Evolutionary conservation across 192 early-diverging fungal species (phyloP).

Genomic region (Physocladia obscura): DNA sequence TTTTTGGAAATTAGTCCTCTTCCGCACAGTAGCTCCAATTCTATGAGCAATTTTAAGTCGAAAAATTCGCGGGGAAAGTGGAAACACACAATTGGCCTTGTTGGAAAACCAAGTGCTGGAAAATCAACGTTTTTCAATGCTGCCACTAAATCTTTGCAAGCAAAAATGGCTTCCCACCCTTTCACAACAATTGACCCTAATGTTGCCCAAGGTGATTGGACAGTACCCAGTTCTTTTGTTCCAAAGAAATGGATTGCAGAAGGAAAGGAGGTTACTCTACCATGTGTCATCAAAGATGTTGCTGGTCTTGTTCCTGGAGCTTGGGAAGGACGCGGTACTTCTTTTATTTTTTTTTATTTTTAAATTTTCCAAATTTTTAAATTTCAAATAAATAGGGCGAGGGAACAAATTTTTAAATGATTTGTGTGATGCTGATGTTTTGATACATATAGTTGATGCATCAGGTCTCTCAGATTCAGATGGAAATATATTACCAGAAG

Average conservation of each 20-base stretch:
- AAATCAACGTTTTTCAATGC: slow-evolving; percentile 36
- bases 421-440: slow-evolving; percentile 30
- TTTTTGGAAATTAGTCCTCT: neutral
- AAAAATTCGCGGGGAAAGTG: slow-evolving; percentile 28
- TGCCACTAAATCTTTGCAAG: slow-evolving; percentile 20
- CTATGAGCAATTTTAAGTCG: slow-evolving; percentile 9
- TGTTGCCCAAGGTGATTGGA: slow-evolving; percentile 15
- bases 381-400: neutral
- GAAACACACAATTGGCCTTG: slow-evolving; percentile 30
- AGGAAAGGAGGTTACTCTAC: slow-evolving; percentile 18
- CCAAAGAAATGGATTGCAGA: slow-evolving; percentile 22
- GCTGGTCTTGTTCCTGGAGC: slow-evolving; percentile 34
- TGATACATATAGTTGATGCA: slow-evolving; percentile 30
- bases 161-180: slow-evolving; percentile 24
- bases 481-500: slow-evolving; percentile 18
- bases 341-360: neutral
- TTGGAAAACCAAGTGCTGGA: slow-evolving; percentile 32
- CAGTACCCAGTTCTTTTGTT: neutral
- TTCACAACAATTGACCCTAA: slow-evolving; percentile 39
- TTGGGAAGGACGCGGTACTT: slow-evolving; percentile 28
- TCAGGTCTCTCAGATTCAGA: slow-evolving; percentile 20
- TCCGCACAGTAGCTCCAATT: neutral
- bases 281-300: slow-evolving; percentile 32
- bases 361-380: neutral
- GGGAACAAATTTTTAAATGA: slow-evolving; percentile 34